Percentiles rank a stretch among this genome's conserved stretches.
Conservation (phyloP, 371 early-diverging fungal species). For the Massospora cicadina region DNA sequence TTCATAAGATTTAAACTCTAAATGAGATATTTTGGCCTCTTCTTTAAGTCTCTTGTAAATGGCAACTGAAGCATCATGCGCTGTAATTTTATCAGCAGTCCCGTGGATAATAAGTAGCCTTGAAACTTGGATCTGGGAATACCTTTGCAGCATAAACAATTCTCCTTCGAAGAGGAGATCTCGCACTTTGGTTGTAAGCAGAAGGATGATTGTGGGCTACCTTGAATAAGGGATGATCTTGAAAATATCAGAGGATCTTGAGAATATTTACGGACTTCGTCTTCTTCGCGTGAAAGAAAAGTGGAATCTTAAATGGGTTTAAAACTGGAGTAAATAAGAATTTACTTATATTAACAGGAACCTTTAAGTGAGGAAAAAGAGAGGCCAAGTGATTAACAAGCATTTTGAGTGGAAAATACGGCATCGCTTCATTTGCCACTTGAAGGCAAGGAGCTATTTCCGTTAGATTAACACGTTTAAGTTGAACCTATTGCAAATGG, state of each 20-base stretch:
- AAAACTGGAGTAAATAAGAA: background rate
- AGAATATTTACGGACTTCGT: background rate
- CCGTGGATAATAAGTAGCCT: background rate
- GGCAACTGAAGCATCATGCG: background rate
- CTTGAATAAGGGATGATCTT: background rate
- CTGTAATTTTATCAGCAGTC: background rate
- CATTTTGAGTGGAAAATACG: background rate
- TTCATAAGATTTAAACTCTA: background rate
- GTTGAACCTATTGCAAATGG: constrained; percentile 24
- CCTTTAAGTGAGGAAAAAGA: background rate
- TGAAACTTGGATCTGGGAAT: background rate
- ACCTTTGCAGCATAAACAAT: background rate
- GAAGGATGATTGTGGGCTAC: background rate
- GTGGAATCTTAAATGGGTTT: background rate
- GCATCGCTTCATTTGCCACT: background rate
- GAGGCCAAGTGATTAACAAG: background rate
- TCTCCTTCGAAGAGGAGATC: background rate
- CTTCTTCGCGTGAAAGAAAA: background rate
- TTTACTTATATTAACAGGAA: background rate
- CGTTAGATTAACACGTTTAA: background rate
- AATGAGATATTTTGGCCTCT: background rate
- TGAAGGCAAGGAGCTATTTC: background rate
- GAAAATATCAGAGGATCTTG: background rate
- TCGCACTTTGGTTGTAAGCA: background rate
- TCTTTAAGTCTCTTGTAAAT: background rate